These are phyloP conservation scores for Syzygium malaccense DNA, from an alignment of 441 rosid species.

Conservation along the genomic window DNA sequence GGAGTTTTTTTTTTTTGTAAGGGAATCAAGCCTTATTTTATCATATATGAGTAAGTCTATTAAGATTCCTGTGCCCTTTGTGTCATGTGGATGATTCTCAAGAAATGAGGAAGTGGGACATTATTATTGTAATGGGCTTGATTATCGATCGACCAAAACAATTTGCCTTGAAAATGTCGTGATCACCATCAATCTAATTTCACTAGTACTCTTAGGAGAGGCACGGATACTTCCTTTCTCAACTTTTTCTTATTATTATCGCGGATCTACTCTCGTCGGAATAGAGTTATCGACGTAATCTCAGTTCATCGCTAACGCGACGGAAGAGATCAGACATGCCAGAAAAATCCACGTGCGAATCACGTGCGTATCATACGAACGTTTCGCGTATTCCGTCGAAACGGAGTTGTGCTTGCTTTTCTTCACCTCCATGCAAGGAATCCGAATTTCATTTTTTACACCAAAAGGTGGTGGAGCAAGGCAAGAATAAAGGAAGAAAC, in stretches of 20 bases:
- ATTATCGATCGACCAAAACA: not conserved
- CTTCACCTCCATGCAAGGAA: slow-evolving; percentile 66
- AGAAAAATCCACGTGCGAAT: not conserved
- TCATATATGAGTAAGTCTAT: not conserved
- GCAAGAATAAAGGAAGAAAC: slow-evolving; percentile 24
- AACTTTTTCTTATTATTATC: fast-evolving
- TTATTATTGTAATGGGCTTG: not conserved
- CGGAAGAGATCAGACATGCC: not conserved
- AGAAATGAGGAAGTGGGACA: not conserved
- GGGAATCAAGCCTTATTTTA: no score
- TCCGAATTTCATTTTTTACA: slow-evolving; percentile 22
- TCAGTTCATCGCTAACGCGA: fast-evolving
- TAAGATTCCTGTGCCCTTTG: not conserved
- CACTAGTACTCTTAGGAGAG: not conserved
- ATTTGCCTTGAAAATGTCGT: fast-evolving
- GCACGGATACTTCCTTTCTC: not conserved
- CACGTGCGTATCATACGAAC: fast-evolving
- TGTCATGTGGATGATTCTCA: not conserved
- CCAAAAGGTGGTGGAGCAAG: slow-evolving; percentile 2
- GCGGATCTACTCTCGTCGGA: fast-evolving
- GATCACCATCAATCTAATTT: not conserved
- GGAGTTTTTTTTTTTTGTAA: no score
- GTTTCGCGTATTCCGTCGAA: not conserved
- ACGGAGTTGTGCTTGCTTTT: slow-evolving; percentile 22
- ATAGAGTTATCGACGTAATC: not conserved